phyloP scores from a whole-genome alignment of 768 basidiomycete species.

The Tulasnella sp. region DNA sequence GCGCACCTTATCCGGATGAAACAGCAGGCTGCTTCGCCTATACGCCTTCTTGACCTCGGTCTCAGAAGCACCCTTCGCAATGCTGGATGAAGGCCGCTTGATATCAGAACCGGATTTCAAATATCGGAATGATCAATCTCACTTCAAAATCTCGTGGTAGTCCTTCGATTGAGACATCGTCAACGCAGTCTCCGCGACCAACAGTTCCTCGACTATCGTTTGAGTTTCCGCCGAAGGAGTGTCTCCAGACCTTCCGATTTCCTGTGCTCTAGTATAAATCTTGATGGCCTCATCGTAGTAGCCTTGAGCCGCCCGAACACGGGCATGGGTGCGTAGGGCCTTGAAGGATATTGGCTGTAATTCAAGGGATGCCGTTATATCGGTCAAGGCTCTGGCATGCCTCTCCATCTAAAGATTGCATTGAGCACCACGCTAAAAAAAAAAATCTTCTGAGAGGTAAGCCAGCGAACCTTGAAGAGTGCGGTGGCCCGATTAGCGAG shows the following conservation, averaged over 20 bases:
- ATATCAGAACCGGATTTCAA: neutral
- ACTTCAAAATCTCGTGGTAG: constrained; percentile 67
- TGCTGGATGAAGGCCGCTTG: constrained; percentile 24
- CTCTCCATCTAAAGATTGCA: constrained; percentile 40
- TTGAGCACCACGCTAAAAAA: neutral
- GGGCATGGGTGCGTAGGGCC: constrained; percentile 74
- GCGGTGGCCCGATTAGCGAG: constrained; percentile 79
- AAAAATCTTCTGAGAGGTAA: neutral
- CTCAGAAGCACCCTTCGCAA: constrained; percentile 50
- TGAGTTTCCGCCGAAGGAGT: constrained; percentile 39
- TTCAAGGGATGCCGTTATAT: constrained; percentile 55
- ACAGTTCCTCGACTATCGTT: constrained; percentile 40
- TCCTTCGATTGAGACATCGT: constrained; percentile 87
- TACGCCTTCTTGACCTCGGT: constrained; percentile 85
- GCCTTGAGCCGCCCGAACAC: constrained; percentile 63
- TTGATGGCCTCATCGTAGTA: constrained; percentile 56
- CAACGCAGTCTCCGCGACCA: constrained; percentile 68
- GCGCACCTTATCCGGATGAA: constrained; percentile 48
- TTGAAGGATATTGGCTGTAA: constrained; percentile 65
- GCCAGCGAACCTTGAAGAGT: constrained; percentile 48
- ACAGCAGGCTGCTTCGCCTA: constrained; percentile 57
- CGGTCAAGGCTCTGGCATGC: constrained; percentile 55
- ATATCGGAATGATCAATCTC: neutral
- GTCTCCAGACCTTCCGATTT: constrained; percentile 48
- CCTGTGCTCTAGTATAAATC: constrained; percentile 71